phyloP scores from a whole-genome alignment of 495 filamentous ascomycete genomes.

The Penicillium longicatenatum region DNA sequence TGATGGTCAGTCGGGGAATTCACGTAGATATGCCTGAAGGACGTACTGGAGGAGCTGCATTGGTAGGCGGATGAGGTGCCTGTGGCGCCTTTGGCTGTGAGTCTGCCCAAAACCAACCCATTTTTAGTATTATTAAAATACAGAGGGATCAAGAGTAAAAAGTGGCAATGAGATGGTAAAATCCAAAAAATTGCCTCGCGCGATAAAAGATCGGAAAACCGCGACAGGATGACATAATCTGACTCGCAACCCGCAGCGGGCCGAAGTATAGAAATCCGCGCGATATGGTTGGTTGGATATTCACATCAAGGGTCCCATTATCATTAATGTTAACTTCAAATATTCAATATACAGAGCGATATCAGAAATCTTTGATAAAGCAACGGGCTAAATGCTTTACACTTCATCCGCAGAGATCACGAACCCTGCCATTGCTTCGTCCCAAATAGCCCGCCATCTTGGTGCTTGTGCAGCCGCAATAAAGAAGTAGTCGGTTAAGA shows the following conservation, averaged over 20 bases:
- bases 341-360: not conserved
- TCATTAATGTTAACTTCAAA: not conserved
- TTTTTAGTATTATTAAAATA: slow-evolving; percentile 34
- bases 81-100: slow-evolving; percentile 44
- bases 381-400: slow-evolving; percentile 6
- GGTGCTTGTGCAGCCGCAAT: slow-evolving; percentile 19
- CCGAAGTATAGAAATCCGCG: slow-evolving; percentile 7
- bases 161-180: slow-evolving; percentile 6
- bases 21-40: not conserved
- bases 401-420: slow-evolving; percentile 20
- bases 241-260: slow-evolving; percentile 16
- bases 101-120: slow-evolving; percentile 99
- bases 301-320: not conserved
- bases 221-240: slow-evolving; percentile 63
- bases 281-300: slow-evolving; percentile 5
- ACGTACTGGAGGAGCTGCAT: slow-evolving; percentile 69
- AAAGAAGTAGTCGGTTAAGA: slow-evolving; percentile 31
- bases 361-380: not conserved
- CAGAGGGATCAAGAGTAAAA: not conserved
- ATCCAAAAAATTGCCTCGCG: slow-evolving; percentile 10
- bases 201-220: slow-evolving; percentile 40
- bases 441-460: slow-evolving; percentile 34
- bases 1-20: slow-evolving; percentile 33
- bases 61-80: slow-evolving; percentile 44
- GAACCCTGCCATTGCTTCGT: slow-evolving; percentile 29